Conservation (phyloP, 2,329 filamentous ascomycete species). For the Bipolaris cookei region DNA sequence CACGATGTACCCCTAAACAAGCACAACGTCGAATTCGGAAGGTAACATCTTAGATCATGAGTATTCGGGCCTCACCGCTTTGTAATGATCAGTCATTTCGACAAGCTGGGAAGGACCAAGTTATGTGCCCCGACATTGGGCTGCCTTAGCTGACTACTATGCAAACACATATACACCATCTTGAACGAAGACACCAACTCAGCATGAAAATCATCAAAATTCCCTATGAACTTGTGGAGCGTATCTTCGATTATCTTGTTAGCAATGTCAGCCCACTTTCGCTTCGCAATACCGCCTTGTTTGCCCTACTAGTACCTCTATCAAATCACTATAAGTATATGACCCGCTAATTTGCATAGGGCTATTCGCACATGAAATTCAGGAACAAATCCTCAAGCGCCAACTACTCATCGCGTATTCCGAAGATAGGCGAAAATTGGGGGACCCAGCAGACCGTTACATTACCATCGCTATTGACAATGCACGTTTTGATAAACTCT, state of each 20-base stretch:
- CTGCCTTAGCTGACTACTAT: too few relatives aligned
- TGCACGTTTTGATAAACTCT: conserved; percentile 7
- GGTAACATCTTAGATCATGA: too few relatives aligned
- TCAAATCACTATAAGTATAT: neutral
- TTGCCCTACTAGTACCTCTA: neutral
- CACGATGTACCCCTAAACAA: too few relatives aligned
- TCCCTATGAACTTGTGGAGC: neutral
- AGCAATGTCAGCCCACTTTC: neutral
- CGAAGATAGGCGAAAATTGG: neutral
- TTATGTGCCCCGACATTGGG: too few relatives aligned
- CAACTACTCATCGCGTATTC: conserved; percentile 2
- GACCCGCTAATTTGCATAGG: neutral
- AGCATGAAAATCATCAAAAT: neutral
- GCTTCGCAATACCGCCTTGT: conserved; percentile 6
- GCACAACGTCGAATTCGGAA: too few relatives aligned
- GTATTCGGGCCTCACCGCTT: too few relatives aligned
- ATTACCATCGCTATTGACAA: neutral
- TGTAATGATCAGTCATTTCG: too few relatives aligned
- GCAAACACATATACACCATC: too few relatives aligned
- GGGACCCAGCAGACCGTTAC: neutral
- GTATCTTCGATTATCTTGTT: neutral
- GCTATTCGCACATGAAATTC: conserved; percentile 6
- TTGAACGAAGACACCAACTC: neutral
- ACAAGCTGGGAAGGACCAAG: too few relatives aligned
- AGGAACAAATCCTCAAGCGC: conserved; percentile 4